These are phyloP conservation scores for Thraustochytrium striatum DNA, from an alignment of 352 stramenopile species.

Conservation along the genomic window DNA sequence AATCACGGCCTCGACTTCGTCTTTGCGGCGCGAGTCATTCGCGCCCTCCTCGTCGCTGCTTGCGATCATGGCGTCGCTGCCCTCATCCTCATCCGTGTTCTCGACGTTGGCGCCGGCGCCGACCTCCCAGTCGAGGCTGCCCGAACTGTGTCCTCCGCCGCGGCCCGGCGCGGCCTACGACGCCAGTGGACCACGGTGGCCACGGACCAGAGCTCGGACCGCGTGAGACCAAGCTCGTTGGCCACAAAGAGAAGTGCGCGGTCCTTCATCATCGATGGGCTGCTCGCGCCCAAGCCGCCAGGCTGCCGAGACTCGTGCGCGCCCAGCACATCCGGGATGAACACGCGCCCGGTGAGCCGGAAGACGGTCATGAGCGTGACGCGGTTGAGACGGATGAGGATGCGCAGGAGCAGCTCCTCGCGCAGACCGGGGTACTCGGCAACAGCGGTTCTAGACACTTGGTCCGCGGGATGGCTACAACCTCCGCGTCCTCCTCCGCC, in stretches of 20 bases:
- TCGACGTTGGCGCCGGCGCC: not conserved
- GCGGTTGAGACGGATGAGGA: conserved; percentile 39
- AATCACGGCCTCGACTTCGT: not conserved
- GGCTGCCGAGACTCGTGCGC: too few species aligned
- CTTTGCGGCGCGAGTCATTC: not conserved
- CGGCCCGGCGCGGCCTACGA: not conserved
- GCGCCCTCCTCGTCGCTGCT: not conserved
- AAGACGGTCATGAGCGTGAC: conserved; percentile 44
- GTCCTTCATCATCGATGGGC: not conserved
- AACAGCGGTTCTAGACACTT: conserved; percentile 11
- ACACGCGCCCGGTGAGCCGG: conserved; percentile 21
- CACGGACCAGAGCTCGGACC: not conserved
- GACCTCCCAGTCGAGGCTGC: not conserved
- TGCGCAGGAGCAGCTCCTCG: conserved; percentile 29
- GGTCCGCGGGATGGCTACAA: not conserved
- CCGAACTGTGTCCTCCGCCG: not conserved
- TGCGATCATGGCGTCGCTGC: not conserved
- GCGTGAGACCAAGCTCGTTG: not conserved
- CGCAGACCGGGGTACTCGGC: conserved; percentile 4
- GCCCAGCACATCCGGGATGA: not conserved
- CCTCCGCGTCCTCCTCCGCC: not conserved
- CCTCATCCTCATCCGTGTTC: not conserved
- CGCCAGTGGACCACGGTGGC: not conserved
- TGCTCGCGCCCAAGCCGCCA: not conserved
- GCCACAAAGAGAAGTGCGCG: not conserved